phyloP scores from a whole-genome alignment of 495 filamentous ascomycete genomes.

The Aspergillus affinis region DNA sequence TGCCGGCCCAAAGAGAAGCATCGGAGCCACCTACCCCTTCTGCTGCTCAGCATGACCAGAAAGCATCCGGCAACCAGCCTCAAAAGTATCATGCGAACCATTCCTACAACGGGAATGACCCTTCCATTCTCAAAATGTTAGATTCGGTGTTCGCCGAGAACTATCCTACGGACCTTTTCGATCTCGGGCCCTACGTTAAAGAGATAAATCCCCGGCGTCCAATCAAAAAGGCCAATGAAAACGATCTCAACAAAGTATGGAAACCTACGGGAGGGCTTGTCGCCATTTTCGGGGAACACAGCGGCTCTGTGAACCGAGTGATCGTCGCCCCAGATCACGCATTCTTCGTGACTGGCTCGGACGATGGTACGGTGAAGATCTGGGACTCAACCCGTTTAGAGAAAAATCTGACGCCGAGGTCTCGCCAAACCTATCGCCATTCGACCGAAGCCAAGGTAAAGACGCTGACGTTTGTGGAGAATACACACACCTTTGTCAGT shows the following conservation, averaged over 20 bases:
- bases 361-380: conserved; percentile 88
- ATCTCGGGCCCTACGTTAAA: conserved; percentile 76
- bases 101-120: conserved; percentile 86
- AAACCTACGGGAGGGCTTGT: conserved; percentile 80
- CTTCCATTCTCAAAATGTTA: conserved; percentile 78
- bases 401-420: conserved; percentile 80
- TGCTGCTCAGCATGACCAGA: conserved; percentile 31
- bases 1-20: conserved; percentile 50
- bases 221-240: conserved; percentile 58
- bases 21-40: conserved; percentile 33
- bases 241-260: conserved; percentile 62
- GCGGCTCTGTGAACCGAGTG: conserved; percentile 76
- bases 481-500: conserved; percentile 89
- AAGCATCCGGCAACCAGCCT: conserved; percentile 17
- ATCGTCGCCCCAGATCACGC: conserved; percentile 83
- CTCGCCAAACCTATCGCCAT: conserved; percentile 84
- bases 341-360: conserved; percentile 92
- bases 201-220: conserved; percentile 63
- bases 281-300: conserved; percentile 86
- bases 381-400: conserved; percentile 93
- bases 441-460: conserved; percentile 67
- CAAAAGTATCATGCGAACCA: conserved; percentile 54
- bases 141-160: conserved; percentile 89
- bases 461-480: conserved; percentile 84
- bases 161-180: conserved; percentile 72